Evolutionary conservation across 2,329 filamentous ascomycete species (phyloP), one percentile per base, ranked within the genome.

Genomic region (Epichloe scottii): DNA sequence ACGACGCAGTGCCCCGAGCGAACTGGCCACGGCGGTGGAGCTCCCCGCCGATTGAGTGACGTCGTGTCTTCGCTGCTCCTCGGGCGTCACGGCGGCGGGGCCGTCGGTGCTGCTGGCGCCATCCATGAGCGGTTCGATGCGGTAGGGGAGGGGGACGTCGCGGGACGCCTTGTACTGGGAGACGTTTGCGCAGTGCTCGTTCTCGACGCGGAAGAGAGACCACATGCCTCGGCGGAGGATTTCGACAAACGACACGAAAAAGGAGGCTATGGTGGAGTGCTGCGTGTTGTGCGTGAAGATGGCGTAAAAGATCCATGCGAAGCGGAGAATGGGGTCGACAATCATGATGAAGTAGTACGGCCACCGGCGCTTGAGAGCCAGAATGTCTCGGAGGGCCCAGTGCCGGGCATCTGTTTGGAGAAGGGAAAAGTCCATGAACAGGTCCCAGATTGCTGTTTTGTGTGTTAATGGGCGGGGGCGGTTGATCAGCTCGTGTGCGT

Each of bases 371-470:
- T 91, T 91, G 60, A 93, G 85, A 0, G 84, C 89, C 0, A 93
- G 76, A 8, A 87, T 84, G 53, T 91, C 81, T 6, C 93, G 84
- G 11, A 96, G 77, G 46, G 83, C 75, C 2, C 71, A 77, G 57
- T 86, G 73, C 11, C 79, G 77, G 0, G 87, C 79, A 51, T 84
- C 80, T 0, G 85, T 76, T 59, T 96, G 89, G 3, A 91, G 77
- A n/a, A 96, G 75, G 53, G 86, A 93, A 77, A 93, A 97, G 66
- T 98, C 93, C 87, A 97, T 96, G 56, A 89, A 82, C 2, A 98
- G 71, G 63, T 98, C 93, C 93, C 93, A 98, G 41, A 95, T 77
- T 10, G 84, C 81, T 83, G 50, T 21, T 39, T 4, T 8, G 0
- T 23, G 3, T 8, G 5, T 14, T n/a, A 5, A 15, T 6, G 6